Conservation (phyloP, 129 eudicot genomes). For the Pulicaria dysenterica region DNA sequence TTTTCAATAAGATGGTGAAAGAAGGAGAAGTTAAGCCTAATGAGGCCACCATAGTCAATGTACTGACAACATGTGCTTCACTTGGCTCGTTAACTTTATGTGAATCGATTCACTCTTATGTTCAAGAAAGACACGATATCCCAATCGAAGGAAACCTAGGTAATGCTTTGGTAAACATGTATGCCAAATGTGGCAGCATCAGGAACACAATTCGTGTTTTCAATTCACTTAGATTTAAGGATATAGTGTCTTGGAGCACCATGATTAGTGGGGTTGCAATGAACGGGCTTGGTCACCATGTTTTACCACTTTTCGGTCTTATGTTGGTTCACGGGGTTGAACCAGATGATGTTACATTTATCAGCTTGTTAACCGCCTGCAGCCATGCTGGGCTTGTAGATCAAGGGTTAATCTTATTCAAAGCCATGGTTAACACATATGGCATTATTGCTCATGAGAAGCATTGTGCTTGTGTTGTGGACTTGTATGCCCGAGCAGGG, state of each 20-base stretch:
- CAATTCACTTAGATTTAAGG: constrained; percentile 23
- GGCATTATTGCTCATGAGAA: constrained; percentile 23
- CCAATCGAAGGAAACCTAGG: constrained; percentile 33
- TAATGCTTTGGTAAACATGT: constrained; percentile 43
- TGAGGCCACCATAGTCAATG: constrained; percentile 37
- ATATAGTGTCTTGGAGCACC: constrained; percentile 40
- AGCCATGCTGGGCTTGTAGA: constrained; percentile 42
- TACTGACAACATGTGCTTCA: constrained; percentile 37
- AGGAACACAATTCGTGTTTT: constrained; percentile 34
- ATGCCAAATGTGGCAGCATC: constrained; percentile 44
- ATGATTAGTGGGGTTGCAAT: constrained; percentile 45
- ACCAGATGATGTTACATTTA: constrained; percentile 43
- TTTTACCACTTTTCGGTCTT: constrained; percentile 40
- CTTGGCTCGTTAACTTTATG: constrained; percentile 41
- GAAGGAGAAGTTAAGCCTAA: constrained; percentile 36
- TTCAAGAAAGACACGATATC: constrained; percentile 29
- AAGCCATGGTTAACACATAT: constrained; percentile 32
- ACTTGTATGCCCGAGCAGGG: constrained; percentile 43
- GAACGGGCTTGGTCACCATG: constrained; percentile 38
- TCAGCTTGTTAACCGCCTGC: constrained; percentile 43
- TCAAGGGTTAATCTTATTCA: constrained; percentile 41
- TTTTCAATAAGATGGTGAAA: constrained; percentile 38
- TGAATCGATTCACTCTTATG: constrained; percentile 31
- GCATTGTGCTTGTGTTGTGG: constrained; percentile 50
- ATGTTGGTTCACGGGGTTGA: constrained; percentile 40